Percentiles rank a stretch among this genome's conserved stretches.
Evolutionary conservation across 176 grass and related monocot species (phyloP).

Genomic region (Carex littledalei): DNA sequence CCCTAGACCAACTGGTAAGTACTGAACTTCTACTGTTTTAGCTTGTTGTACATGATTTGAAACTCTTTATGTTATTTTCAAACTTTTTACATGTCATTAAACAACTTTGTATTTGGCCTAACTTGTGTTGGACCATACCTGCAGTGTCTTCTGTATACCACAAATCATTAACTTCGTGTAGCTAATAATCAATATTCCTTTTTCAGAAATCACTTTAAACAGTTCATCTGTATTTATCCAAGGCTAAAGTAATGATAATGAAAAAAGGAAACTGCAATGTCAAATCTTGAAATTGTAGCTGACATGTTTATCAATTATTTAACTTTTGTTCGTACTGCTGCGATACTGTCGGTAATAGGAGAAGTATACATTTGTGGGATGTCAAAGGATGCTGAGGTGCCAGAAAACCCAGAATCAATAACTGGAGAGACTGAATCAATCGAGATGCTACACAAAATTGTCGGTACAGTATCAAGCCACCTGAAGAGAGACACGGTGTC

Average conservation of each 20-base stretch:
- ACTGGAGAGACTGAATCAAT: slow-evolving; percentile 55
- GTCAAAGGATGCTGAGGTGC: slow-evolving; percentile 53
- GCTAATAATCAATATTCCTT: neutral
- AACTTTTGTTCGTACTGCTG: neutral
- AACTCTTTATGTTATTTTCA: neutral
- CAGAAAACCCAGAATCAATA: slow-evolving; percentile 59
- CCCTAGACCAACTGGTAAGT: slow-evolving; percentile 71
- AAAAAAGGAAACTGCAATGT: neutral
- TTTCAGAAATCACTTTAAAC: neutral
- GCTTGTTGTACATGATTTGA: neutral
- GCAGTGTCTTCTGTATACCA: neutral
- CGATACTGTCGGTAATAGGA: slow-evolving; percentile 31
- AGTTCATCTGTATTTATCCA: neutral
- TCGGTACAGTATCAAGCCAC: slow-evolving; percentile 64
- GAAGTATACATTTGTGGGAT: slow-evolving; percentile 94
- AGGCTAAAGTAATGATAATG: neutral
- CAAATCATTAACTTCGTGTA: neutral
- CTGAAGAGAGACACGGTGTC: slow-evolving; percentile 47
- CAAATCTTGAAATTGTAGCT: neutral
- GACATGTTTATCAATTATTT: neutral
- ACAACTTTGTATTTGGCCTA: neutral
- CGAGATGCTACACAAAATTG: slow-evolving; percentile 84
- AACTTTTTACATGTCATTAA: neutral
- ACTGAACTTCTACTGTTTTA: neutral
- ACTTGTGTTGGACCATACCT: neutral